Evolutionary conservation across 176 grass and related monocot genomes (phyloP), one percentile per base, ranked within the genome.

Genomic region (Phyllostachys edulis): DNA sequence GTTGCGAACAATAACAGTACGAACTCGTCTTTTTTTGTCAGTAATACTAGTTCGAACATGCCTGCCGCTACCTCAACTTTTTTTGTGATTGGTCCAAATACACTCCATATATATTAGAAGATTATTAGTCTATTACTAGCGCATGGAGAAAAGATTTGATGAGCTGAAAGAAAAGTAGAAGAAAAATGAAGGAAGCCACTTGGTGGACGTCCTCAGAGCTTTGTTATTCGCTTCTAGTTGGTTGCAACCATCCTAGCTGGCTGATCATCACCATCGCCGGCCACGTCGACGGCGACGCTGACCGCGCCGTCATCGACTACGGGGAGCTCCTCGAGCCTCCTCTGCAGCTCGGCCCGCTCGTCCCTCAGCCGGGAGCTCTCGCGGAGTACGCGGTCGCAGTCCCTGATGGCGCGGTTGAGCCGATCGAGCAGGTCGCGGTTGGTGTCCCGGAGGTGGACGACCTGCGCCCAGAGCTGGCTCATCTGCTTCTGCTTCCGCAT

Each of bases 401-500:
- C 87, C 79, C 85, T 73, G 86, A 90, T 69, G 61, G 62, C 89
- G 21, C 73, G 77, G 83, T 93, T 97, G 57, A 97, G 86, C 24
- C 89, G 87, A 44, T 84, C 79, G 39, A 97, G 91, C n/a, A 93
- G 81, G 62, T 85, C 80, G 36, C 85, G 87, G 78, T 91, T 93
- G 21, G 71, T 82, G 4, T 60, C 78, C 4, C 86, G 86, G 77
- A 97, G 94, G 75, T 71, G 79, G 6, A 77, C 64, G 8, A 87
- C 94, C 69, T 91, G 91, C 47, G 89, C 69, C 77, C 84, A 52
- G 68, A 93, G 82, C 69, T 97, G 89, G 52, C 73, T 45, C 67
- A 97, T 61, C 70, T 93, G 94, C 81, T 84, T 78, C 85, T 91
- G 91, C 85, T 97, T 97, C 40, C 91, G 81, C 84, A 91, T 63